Evolutionary conservation across 495 filamentous ascomycete species (phyloP), one percentile per base, ranked within the genome.

Genomic region (Glutinoglossum americanum): DNA sequence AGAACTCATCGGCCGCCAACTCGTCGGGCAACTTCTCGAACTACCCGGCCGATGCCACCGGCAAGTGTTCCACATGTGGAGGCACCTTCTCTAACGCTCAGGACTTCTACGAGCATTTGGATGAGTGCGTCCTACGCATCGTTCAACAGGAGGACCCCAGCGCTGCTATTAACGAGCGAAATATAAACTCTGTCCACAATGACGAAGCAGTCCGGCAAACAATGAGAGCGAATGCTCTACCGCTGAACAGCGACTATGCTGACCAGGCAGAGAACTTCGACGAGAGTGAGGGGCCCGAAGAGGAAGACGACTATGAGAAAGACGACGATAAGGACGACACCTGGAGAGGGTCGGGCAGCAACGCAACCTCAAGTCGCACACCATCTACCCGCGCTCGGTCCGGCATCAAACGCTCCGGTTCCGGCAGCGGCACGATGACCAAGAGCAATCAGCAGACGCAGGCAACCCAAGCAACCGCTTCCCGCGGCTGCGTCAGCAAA

Each of bases 81-180:
- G 76, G 77, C 33, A 95, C 84, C 19, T 99, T 99, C 72, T 80
- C 76, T 69, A 95, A 85, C 63, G 89, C 92, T 21, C 92, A 99
- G 65, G 89, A 97, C 68, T 96, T 97, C 70, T 97, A 97, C 69
- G 92, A 99, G 75, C 92, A 99, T 78, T 71, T 99, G 62, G 92
- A 99, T 67, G 92, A 99, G 75, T 99, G 92, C 69, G 93, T 99
- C 57, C 77, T 97, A 57, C 86, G 89, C 63, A 90, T 96, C 57
- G 93, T 99, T 39, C 93, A 97, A 67, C 89, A 95, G 70, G 87
- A 93, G 66, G 92, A 97, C 65, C 93, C 93, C 6, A 85, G 85
- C 57, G 93, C 96, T 72, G 86, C 85, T 39, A 92, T 94, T 76
- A 99, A 97, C 71, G 87, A 95, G 60, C 74, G 82, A 66, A 78